These are phyloP conservation scores for Lachancea kluyveri DNA, from an alignment of 805 yeast genomes.

Conservation along the genomic window DNA sequence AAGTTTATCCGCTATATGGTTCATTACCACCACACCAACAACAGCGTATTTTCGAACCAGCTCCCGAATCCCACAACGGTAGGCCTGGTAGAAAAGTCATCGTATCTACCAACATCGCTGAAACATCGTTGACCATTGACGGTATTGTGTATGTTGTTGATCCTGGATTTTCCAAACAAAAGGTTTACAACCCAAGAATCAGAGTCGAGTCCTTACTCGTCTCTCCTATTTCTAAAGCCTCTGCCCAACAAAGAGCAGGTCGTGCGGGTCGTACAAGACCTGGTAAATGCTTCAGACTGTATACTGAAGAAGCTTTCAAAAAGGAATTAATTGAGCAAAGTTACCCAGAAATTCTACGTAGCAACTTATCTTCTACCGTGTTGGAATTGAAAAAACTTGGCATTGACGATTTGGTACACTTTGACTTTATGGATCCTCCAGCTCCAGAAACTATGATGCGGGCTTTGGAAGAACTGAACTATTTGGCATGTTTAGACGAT, in stretches of 20 bases:
- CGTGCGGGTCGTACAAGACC: constrained; percentile 99
- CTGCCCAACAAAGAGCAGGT: constrained; percentile 98
- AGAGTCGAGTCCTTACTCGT: constrained; percentile 92
- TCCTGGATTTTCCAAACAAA: constrained; percentile 95
- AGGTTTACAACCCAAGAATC: constrained; percentile 92
- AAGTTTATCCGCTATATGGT: constrained; percentile 91
- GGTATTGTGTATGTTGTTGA: constrained; percentile 97
- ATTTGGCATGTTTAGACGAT: constrained; percentile 82
- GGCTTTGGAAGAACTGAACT: constrained; percentile 91
- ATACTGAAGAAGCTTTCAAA: constrained; percentile 94
- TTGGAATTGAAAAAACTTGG: constrained; percentile 91
- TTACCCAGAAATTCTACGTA: constrained; percentile 90
- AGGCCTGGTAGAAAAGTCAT: constrained; percentile 94
- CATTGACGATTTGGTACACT: constrained; percentile 91
- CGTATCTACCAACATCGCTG: constrained; percentile 92
- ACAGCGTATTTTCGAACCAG: constrained; percentile 87
- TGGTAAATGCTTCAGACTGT: constrained; percentile 93
- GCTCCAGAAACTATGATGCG: constrained; percentile 99
- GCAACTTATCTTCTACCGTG: constrained; percentile 87
- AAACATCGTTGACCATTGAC: constrained; percentile 94
- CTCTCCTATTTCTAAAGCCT: constrained; percentile 94
- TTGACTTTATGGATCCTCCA: constrained; percentile 98
- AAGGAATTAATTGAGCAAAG: constrained; percentile 92
- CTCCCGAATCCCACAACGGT: constrained; percentile 69
- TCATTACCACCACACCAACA: constrained; percentile 95